These are phyloP conservation scores for Trichoderma sp. DNA, from an alignment of 2,329 filamentous ascomycete genomes.

Conservation along the genomic window DNA sequence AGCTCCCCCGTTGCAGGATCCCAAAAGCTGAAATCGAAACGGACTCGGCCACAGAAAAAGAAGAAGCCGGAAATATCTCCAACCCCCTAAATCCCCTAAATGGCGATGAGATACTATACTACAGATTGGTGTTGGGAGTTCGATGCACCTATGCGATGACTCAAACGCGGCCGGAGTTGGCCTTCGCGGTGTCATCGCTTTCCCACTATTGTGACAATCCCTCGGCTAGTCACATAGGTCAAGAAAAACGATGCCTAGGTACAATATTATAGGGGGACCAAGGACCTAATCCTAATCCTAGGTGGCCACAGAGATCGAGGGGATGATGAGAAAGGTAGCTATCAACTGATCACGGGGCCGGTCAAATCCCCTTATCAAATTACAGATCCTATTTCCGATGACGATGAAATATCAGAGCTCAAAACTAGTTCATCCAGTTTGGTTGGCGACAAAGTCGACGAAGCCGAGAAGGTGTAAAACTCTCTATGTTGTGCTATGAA, in stretches of 20 bases:
- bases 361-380: background rate
- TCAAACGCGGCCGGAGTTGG: too few relatives aligned
- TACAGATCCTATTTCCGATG: conserved; percentile 62
- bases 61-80: conserved; percentile 19
- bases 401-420: conserved; percentile 56
- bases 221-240: too few relatives aligned
- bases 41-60: background rate
- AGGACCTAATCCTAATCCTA: too few relatives aligned
- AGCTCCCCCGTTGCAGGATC: conserved; percentile 21
- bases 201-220: too few relatives aligned
- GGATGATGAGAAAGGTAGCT: too few relatives aligned
- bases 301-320: too few relatives aligned
- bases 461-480: background rate
- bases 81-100: background rate
- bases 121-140: too few relatives aligned
- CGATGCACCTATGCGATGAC: too few relatives aligned
- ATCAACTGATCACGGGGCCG: background rate
- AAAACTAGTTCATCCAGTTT: conserved; percentile 54
- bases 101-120: too few relatives aligned
- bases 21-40: background rate
- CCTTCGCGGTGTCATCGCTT: too few relatives aligned
- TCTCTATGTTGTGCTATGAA: background rate
- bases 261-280: too few relatives aligned
- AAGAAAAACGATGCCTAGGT: too few relatives aligned
- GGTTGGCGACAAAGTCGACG: conserved; percentile 33